Evolutionary conservation across 1,284 basidiomycete genomes (phyloP).

Genomic region (Xerocomus alliaceus): DNA sequence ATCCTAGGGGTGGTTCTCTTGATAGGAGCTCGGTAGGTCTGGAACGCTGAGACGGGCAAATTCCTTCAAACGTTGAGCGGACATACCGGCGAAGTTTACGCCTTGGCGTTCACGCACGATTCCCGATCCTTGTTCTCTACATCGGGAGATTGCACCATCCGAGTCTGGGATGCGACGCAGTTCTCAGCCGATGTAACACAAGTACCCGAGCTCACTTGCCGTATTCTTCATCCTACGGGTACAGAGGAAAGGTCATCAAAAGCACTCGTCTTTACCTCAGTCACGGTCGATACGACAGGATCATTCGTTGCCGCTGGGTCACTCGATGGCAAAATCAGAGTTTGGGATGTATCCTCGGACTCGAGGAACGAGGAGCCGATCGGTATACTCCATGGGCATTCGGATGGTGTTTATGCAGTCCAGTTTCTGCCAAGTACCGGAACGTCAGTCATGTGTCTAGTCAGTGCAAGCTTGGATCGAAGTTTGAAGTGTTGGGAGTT

Average conservation of each 20-base stretch:
- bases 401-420: conserved; percentile 39
- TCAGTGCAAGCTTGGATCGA: conserved; percentile 42
- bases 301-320: conserved; percentile 43
- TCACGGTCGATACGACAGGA: conserved; percentile 35
- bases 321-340: conserved; percentile 39
- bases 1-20: neutral
- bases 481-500: conserved; percentile 41
- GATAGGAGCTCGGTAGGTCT: conserved; percentile 26
- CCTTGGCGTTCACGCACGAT: conserved; percentile 40
- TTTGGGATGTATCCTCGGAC: conserved; percentile 37
- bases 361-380: conserved; percentile 25
- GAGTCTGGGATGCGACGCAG: conserved; percentile 40
- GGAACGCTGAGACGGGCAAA: conserved; percentile 31
- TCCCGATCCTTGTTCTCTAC: conserved; percentile 41
- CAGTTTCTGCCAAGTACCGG: conserved; percentile 34
- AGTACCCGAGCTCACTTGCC: conserved; percentile 26
- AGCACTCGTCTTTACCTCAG: conserved; percentile 40
- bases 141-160: conserved; percentile 41
- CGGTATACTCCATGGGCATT: conserved; percentile 33
- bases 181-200: conserved; percentile 29
- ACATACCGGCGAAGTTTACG: conserved; percentile 41
- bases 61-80: conserved; percentile 40
- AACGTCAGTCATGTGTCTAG: conserved; percentile 24
- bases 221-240: conserved; percentile 29
- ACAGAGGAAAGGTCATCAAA: conserved; percentile 23